Base-by-base conservation (phyloP, 1,284 basidiomycete genomes). In the Paramarasmius palmivorus region DNA sequence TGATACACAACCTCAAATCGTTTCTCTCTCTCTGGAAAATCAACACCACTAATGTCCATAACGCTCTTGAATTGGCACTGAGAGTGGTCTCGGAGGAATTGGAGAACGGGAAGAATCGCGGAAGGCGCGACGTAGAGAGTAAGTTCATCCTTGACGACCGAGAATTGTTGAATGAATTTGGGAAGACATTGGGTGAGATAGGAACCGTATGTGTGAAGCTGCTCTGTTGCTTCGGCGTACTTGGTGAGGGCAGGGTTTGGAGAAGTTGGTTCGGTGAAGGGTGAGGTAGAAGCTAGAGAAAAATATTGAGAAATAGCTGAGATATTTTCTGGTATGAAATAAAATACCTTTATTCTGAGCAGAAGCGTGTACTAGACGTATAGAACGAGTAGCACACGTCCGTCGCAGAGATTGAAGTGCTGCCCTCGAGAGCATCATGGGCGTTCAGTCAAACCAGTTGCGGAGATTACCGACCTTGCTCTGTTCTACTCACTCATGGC, bases 1-100 rank as follows among this genome's bases (percentile, higher is more conserved):
- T 99, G 92, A 75, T 99, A 99, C 34, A 97, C 94, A 52, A 99
- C 87, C 77, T 99, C 97, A 72, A 99, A 99, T 55, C 97, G 84
- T 71, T 95, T 92, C 62, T 91, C 85, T 59, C 92, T 81, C 65
- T 95, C 93, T 1, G 97, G 97, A 68, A 88, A 98, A 76, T 99
- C 97, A 29, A 91, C 96, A 39, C 93, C 97, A 56, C 89, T 93
- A 66, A 99, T 90, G 69, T 99, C 96, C 82, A 97, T 91, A 59
- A 90, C 79, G 53, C 79, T 75, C 77, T 97, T 98, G 82, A 92
- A 99, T 68, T 97, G 95, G 65, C 92, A 95, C 71, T 96, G 93
- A 3, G 90, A 84, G 74, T 99, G 97, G 75, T 99, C 96, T 59
- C 95, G 88, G 57, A 99, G 81, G 80, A 99, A 99, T 17, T 86